Conservation (phyloP, 768 basidiomycete genomes). For the Tulasnella sp. region DNA sequence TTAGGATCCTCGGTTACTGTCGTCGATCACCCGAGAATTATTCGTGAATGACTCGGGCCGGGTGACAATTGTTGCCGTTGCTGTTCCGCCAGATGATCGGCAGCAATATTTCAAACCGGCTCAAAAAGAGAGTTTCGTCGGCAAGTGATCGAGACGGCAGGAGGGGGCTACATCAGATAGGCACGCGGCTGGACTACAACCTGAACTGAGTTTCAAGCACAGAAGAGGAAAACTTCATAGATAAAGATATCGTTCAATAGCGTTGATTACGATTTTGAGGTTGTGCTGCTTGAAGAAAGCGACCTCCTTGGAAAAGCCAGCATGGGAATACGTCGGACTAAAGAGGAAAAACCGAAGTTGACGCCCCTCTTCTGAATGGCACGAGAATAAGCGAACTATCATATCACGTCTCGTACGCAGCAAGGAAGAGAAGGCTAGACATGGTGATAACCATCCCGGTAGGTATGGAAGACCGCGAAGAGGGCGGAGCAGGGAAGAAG, state of each 20-base stretch:
- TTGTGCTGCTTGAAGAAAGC: neutral
- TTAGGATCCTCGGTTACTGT: neutral
- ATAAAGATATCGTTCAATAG: neutral
- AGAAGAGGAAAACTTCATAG: neutral
- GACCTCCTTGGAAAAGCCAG: neutral
- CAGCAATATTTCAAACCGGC: neutral
- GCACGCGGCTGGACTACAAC: neutral
- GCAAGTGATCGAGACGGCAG: neutral
- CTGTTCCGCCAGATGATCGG: neutral
- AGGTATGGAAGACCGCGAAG: neutral
- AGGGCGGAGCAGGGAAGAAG: neutral
- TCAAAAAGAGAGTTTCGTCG: neutral
- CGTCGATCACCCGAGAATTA: neutral
- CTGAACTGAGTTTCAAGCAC: too few relatives aligned
- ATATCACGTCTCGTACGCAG: constrained; percentile 7
- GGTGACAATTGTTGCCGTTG: neutral
- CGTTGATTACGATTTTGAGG: neutral
- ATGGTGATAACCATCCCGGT: constrained; percentile 9
- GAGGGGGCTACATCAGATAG: neutral
- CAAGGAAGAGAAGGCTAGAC: constrained; percentile 2
- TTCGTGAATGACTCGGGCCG: neutral
- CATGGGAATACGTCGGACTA: constrained; percentile 2
- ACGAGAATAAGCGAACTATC: neutral
- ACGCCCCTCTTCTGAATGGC: neutral
- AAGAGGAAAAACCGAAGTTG: constrained; percentile 3